Percentiles rank a stretch among this genome's conserved stretches.
These are phyloP conservation scores for Magnolia kwangsiensis DNA, from an alignment of 164 flowering plant species.

Conservation along the genomic window DNA sequence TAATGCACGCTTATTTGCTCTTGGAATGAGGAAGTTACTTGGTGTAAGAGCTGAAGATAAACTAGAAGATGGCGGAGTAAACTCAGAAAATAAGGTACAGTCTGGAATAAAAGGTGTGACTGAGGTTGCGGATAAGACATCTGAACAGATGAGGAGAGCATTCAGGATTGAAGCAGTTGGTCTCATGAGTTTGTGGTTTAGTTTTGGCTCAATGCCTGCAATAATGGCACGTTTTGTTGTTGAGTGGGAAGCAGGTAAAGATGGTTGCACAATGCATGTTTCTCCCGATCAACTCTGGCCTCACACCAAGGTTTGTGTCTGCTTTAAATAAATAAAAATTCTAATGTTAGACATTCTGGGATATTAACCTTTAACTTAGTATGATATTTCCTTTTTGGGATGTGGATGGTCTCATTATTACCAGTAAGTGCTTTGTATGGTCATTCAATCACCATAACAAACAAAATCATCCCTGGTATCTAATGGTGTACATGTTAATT, in stretches of 20 bases:
- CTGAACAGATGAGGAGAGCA: constrained; percentile 77
- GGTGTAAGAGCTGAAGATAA: constrained; percentile 81
- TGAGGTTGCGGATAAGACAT: constrained; percentile 54
- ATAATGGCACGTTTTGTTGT: constrained; percentile 96
- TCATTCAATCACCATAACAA: too few species aligned
- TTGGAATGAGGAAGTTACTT: constrained; percentile 89
- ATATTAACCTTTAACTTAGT: too few species aligned
- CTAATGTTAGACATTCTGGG: too few species aligned
- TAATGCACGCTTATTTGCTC: constrained; percentile 87
- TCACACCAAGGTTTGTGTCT: constrained; percentile 78
- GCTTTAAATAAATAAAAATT: background rate
- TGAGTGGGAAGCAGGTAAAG: constrained; percentile 96
- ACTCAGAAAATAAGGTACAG: constrained; percentile 36
- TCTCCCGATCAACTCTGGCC: constrained; percentile 99
- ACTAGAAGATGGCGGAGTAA: constrained; percentile 48
- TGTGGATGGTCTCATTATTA: too few species aligned
- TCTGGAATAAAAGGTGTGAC: constrained; percentile 37
- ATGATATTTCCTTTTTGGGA: too few species aligned
- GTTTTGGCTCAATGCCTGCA: constrained; percentile 75
- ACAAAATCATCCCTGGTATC: too few species aligned
- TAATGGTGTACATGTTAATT: too few species aligned
- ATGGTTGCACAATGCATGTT: constrained; percentile 99
- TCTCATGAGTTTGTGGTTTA: constrained; percentile 93
- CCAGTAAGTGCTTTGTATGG: too few species aligned
- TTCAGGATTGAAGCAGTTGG: constrained; percentile 98